Percentiles rank a stretch among this genome's conserved stretches.
These are phyloP conservation scores for Pugionium dolabratum DNA, from an alignment of 345 rosid species.

Conservation along the genomic window DNA sequence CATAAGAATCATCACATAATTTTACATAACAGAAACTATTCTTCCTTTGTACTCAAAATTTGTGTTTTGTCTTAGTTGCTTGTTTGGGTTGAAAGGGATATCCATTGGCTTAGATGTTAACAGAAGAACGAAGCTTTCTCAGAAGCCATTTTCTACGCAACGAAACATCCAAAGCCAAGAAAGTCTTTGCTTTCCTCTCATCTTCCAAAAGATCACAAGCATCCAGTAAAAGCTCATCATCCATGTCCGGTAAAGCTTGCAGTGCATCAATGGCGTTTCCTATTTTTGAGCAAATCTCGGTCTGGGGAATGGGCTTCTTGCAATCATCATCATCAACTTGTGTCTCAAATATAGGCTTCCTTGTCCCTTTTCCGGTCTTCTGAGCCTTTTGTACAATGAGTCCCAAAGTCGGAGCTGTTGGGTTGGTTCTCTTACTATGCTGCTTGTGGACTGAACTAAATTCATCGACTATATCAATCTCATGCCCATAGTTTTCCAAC, in stretches of 20 bases:
- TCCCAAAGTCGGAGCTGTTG: conserved; percentile 21
- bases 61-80: conserved; percentile 1
- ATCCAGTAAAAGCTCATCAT: conserved; percentile 72
- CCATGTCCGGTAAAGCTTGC: conserved; percentile 67
- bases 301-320: conserved; percentile 20
- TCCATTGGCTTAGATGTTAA: conserved; percentile 8
- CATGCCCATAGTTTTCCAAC: conserved; percentile 35
- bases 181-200: conserved; percentile 73
- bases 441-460: conserved; percentile 37
- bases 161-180: conserved; percentile 61
- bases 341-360: conserved; percentile 35
- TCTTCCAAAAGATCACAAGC: conserved; percentile 88
- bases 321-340: conserved; percentile 31
- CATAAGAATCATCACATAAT: conserved; percentile 1
- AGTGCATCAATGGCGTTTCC: conserved; percentile 58
- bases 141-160: conserved; percentile 75
- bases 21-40: conserved; percentile 21
- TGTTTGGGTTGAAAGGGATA: conserved; percentile 1
- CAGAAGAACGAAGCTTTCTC: conserved; percentile 62
- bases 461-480: conserved; percentile 38
- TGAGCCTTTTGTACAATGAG: conserved; percentile 42
- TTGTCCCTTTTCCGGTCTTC: conserved; percentile 47
- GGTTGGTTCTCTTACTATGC: conserved; percentile 46
- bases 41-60: neutral
- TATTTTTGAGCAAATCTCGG: conserved; percentile 38